These are phyloP conservation scores for Fagopyrum tataricum DNA, from an alignment of 148 eudicot genomes.

Conservation along the genomic window DNA sequence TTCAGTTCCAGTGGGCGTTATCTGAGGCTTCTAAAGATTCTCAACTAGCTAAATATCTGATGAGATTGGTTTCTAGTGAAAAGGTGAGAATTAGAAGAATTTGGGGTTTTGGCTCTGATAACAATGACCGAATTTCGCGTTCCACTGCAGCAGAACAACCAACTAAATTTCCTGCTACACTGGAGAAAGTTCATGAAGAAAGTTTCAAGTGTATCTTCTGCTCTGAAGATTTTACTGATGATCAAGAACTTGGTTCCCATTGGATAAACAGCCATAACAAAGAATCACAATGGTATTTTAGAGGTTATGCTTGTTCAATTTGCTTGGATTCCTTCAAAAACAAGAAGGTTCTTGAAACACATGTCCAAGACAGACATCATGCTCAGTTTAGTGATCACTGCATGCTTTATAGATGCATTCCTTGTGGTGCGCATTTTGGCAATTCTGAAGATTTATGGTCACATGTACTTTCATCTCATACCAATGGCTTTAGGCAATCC, in stretches of 20 bases:
- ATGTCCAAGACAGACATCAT: slow-evolving; percentile 90
- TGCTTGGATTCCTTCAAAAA: slow-evolving; percentile 95
- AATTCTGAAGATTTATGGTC: slow-evolving; percentile 78
- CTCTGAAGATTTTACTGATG: slow-evolving; percentile 48
- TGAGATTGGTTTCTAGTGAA: slow-evolving; percentile 72
- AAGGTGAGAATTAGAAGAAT: slow-evolving; percentile 58
- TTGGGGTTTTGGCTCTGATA: slow-evolving; percentile 55
- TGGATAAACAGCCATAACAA: slow-evolving; percentile 82
- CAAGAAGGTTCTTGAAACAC: slow-evolving; percentile 76
- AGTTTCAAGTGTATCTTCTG: slow-evolving; percentile 70
- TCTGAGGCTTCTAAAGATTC: slow-evolving; percentile 90
- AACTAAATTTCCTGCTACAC: slow-evolving; percentile 20
- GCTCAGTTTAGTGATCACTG: slow-evolving; percentile 83
- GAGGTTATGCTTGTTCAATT: slow-evolving; percentile 94
- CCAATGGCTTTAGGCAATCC: slow-evolving; percentile 42
- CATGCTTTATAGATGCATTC: slow-evolving; percentile 90
- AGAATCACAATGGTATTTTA: slow-evolving; percentile 94
- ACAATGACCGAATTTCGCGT: slow-evolving; percentile 28
- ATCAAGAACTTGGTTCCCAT: slow-evolving; percentile 59
- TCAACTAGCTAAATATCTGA: slow-evolving; percentile 42
- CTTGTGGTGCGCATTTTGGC: slow-evolving; percentile 84
- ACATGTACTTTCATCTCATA: slow-evolving; percentile 77
- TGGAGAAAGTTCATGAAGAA: slow-evolving; percentile 33
- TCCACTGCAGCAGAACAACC: slow-evolving; percentile 25
- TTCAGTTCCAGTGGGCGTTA: slow-evolving; percentile 86